A percentile compares a stretch with the other conserved stretches of the same genome.
These are phyloP conservation scores for Pleurotus tuber-regium DNA, from an alignment of 768 basidiomycete species.

Conservation along the genomic window DNA sequence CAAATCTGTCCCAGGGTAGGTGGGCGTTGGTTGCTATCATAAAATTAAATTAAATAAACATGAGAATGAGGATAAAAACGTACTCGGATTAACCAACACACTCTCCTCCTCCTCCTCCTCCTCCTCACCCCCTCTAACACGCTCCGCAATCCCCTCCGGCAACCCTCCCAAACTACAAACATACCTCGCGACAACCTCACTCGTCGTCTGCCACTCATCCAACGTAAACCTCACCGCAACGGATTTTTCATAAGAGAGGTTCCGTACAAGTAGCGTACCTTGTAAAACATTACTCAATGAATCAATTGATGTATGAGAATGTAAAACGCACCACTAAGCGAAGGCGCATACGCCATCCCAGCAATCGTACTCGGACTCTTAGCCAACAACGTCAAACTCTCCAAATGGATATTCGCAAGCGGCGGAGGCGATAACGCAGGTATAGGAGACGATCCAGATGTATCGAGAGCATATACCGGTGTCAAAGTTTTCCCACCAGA, in stretches of 20 bases:
- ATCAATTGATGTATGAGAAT: slow-evolving; percentile 22
- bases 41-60: background rate
- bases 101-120: too few relatives aligned
- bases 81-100: background rate
- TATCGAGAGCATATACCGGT: background rate
- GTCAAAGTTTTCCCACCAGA: too few relatives aligned
- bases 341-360: slow-evolving; percentile 16
- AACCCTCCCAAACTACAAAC: slow-evolving; percentile 9
- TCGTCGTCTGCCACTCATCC: slow-evolving; percentile 92
- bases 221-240: slow-evolving; percentile 87
- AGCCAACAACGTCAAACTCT: slow-evolving; percentile 20
- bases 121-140: background rate
- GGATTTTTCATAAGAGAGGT: slow-evolving; percentile 83
- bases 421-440: slow-evolving; percentile 27
- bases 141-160: background rate
- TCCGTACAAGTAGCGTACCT: slow-evolving; percentile 82
- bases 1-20: slow-evolving; percentile 52
- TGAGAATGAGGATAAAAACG: background rate
- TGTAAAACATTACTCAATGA: slow-evolving; percentile 33
- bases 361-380: background rate
- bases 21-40: background rate
- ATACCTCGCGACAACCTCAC: slow-evolving; percentile 69
- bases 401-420: slow-evolving; percentile 26
- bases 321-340: slow-evolving; percentile 10
- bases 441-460: slow-evolving; percentile 19